A percentile compares a stretch with the other conserved stretches of the same genome.
Conservation (phyloP, 1,139 yeast genomes). For the Sugiyamaella sp. region DNA sequence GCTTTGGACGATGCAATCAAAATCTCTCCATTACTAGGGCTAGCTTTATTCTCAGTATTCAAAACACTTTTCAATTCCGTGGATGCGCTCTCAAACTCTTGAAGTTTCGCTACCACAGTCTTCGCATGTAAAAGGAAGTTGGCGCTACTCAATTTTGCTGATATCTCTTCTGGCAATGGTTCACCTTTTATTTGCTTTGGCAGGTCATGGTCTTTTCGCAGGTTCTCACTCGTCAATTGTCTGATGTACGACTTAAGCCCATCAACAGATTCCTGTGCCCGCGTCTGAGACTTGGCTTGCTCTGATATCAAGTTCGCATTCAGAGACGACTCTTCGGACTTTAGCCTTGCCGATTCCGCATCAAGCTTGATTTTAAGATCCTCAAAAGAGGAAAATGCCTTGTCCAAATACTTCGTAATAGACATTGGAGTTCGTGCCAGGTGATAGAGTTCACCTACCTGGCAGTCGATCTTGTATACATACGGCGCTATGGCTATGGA, state of each 20-base stretch:
- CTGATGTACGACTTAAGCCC: slow-evolving; percentile 20
- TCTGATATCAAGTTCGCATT: slow-evolving; percentile 18
- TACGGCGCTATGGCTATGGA: background rate
- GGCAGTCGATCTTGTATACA: too few relatives aligned
- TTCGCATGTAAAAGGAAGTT: slow-evolving; percentile 16
- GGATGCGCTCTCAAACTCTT: slow-evolving; percentile 8
- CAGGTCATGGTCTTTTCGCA: background rate
- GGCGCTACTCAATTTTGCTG: slow-evolving; percentile 7
- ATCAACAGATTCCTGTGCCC: slow-evolving; percentile 20
- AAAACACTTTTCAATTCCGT: background rate
- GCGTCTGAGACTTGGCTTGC: slow-evolving; percentile 12
- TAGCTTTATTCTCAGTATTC: too few relatives aligned
- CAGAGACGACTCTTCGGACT: slow-evolving; percentile 21
- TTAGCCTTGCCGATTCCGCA: slow-evolving; percentile 26
- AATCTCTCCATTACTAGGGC: too few relatives aligned
- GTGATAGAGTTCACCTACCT: background rate
- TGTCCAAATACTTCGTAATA: slow-evolving; percentile 27
- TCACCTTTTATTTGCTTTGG: slow-evolving; percentile 6
- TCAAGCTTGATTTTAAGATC: slow-evolving; percentile 29
- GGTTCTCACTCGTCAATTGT: slow-evolving; percentile 6
- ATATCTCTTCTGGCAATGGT: slow-evolving; percentile 5
- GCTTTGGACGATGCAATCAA: background rate
- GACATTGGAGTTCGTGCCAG: slow-evolving; percentile 7
- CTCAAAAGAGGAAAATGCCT: slow-evolving; percentile 29
- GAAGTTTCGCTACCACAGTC: slow-evolving; percentile 1